Percentiles rank a stretch among this genome's conserved stretches.
These are phyloP conservation scores for Diaporthe vexans DNA, from an alignment of 2,329 filamentous ascomycete species.

Conservation along the genomic window DNA sequence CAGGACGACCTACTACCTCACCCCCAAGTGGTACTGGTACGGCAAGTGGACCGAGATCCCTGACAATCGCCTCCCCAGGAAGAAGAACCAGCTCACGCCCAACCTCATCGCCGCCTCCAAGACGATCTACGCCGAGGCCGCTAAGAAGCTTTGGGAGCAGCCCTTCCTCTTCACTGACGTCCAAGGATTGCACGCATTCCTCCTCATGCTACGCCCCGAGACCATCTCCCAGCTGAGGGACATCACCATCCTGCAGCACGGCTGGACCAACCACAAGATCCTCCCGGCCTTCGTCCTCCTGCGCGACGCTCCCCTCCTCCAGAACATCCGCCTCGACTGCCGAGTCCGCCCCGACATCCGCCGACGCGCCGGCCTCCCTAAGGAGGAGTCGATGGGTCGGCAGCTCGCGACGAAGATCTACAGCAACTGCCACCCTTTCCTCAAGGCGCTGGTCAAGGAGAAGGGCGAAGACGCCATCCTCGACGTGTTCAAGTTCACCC, in stretches of 20 bases:
- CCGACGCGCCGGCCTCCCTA: neutral
- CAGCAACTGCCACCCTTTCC: neutral
- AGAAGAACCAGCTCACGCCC: constrained; percentile 3
- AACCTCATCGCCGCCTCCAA: constrained; percentile 22
- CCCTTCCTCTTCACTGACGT: constrained; percentile 15
- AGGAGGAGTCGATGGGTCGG: neutral
- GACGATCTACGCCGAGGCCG: neutral
- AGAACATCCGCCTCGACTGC: constrained; percentile 18
- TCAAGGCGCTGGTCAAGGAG: neutral
- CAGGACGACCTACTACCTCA: neutral
- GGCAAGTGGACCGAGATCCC: neutral
- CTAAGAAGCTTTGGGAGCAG: constrained; percentile 2
- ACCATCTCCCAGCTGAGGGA: constrained; percentile 12
- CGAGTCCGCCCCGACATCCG: neutral
- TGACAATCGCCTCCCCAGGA: neutral
- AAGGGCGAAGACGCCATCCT: neutral
- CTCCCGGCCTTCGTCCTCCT: constrained; percentile 7
- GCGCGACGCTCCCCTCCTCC: neutral
- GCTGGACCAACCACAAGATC: neutral
- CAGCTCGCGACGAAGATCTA: constrained; percentile 2
- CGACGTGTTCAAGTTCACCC: neutral
- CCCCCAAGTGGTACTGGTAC: neutral
- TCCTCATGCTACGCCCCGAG: neutral
- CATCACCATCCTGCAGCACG: neutral
- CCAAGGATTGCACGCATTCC: neutral